Base-by-base conservation (phyloP, 140 eudicot species). In the Anethum foeniculum region DNA sequence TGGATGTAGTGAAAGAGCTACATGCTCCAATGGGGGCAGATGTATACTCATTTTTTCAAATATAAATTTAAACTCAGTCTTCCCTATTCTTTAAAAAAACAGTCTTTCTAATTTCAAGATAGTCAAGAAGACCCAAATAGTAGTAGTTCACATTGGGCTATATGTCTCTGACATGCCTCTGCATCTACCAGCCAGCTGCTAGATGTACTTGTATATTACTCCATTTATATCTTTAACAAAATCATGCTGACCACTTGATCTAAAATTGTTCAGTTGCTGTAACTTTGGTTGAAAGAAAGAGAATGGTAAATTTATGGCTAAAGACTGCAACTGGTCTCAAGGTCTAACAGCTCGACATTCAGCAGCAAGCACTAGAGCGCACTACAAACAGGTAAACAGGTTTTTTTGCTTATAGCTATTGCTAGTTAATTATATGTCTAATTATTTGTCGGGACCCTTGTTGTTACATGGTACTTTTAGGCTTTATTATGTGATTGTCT, bases 351-450 rank as follows among this genome's bases (percentile, higher is more conserved):
- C 88, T 87, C 85, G 99, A 96, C 86, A 93, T 96, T 83, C 98
- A 88, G 84, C 99, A 96, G 86, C 99, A 93, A 90, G 99, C 99
- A 39, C 90, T 96, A 52, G 93, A 96, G 84, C 97, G 93, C 81
- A 96, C 99, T 38, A 98, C 99, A 79, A 96, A 96, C 71, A 94
- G 98, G 98, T 94, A 52, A 46, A 46, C 19, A 48, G 18, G 0
- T 49, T 12, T 51, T 85, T 76, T 85, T 84, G 64, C 72, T 54
- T 75, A 15, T 48, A 56, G 47, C 16, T 79, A 52, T 21, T 72
- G 32, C 38, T 14, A 72, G 65, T 30, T 32, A n/a, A 77, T 32
- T 60, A 71, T 56, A 76, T 75, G 69, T 46, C 36, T 74, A 5
- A 44, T 6, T 56, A n/a, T n/a, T n/a, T n/a, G n/a, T n/a, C n/a